Evolutionary conservation across 371 early-diverging fungal species (phyloP), one percentile per base, ranked within the genome.

Genomic region (Phascolomyces articulosus): DNA sequence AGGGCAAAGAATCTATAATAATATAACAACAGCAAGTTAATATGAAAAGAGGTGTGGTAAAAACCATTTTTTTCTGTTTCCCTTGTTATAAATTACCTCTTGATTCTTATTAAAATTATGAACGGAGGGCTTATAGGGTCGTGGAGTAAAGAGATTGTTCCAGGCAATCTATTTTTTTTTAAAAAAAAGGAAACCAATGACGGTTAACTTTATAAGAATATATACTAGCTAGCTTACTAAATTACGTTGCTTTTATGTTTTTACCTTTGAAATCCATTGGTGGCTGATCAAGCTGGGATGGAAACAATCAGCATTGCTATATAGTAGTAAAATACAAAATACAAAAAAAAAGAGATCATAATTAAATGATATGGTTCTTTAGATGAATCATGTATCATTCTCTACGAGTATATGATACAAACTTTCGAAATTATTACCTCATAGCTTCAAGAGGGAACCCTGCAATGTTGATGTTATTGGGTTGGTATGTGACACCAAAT

Each of bases 1-100:
- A n/a, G 67, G 67, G 28, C 67, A 67, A 21, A 62, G 62, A 28
- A 67, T 67, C 63, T 67, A 51, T 10, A n/a, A n/a, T n/a, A n/a
- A n/a, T n/a, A n/a, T n/a, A n/a, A n/a, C n/a, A n/a, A n/a, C n/a
- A n/a, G n/a, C n/a, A n/a, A n/a, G 29, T 13, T 6, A 49, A 20
- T 8, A 2, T 16, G n/a, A 27, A 40, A 28, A 27, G 8, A 21
- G 28, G n/a, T n/a, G n/a, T n/a, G n/a, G n/a, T n/a, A n/a, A n/a
- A n/a, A n/a, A n/a, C n/a, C n/a, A n/a, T n/a, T n/a, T n/a, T n/a
- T n/a, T n/a, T n/a, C n/a, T n/a, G n/a, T n/a, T n/a, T n/a, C n/a
- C n/a, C n/a, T n/a, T n/a, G n/a, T n/a, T 31, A 2, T 34, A 34
- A 9, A 2, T 11, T 64, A 67, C 67, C 62, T 44, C 27, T 31